phyloP scores from a whole-genome alignment of 2,329 filamentous ascomycete genomes.

The Elsinoe australis region DNA sequence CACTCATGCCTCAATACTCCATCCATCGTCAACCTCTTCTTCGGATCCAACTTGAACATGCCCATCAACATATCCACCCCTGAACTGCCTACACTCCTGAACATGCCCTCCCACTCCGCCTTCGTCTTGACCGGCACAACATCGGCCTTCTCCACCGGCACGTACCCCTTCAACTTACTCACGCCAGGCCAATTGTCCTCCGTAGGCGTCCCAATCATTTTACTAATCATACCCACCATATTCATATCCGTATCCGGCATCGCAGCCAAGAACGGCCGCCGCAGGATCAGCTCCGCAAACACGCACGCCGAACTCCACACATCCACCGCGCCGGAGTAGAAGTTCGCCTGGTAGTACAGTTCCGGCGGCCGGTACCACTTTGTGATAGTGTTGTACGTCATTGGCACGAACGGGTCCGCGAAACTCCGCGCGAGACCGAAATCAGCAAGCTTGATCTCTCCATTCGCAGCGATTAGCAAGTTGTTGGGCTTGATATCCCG shows the following conservation, averaged over 20 bases:
- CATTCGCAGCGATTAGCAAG: slow-evolving; percentile 83
- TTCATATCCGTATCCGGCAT: slow-evolving; percentile 78
- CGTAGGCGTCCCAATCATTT: slow-evolving; percentile 79
- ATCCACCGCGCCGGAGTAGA: slow-evolving; percentile 87
- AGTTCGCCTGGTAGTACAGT: slow-evolving; percentile 79
- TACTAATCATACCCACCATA: slow-evolving; percentile 76
- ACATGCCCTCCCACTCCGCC: slow-evolving; percentile 66
- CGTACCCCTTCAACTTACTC: slow-evolving; percentile 68
- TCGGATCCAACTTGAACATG: slow-evolving; percentile 80
- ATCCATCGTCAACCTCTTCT: slow-evolving; percentile 67
- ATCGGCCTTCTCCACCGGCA: slow-evolving; percentile 55
- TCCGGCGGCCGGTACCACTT: slow-evolving; percentile 95
- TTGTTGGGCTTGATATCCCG: slow-evolving; percentile 99
- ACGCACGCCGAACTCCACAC: slow-evolving; percentile 91
- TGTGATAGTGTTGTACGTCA: slow-evolving; percentile 94
- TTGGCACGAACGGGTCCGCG: slow-evolving; percentile 72
- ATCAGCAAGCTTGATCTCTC: slow-evolving; percentile 92
- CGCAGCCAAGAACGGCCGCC: slow-evolving; percentile 63
- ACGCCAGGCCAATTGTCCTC: slow-evolving; percentile 97
- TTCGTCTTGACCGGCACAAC: slow-evolving; percentile 52
- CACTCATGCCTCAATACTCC: slow-evolving; percentile 75
- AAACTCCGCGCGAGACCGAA: slow-evolving; percentile 90
- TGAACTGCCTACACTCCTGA: slow-evolving; percentile 70
- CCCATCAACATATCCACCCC: slow-evolving; percentile 84
- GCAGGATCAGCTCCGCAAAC: slow-evolving; percentile 80